phyloP scores from a whole-genome alignment of 495 filamentous ascomycete species.

The Clavariopsis aquatica region DNA sequence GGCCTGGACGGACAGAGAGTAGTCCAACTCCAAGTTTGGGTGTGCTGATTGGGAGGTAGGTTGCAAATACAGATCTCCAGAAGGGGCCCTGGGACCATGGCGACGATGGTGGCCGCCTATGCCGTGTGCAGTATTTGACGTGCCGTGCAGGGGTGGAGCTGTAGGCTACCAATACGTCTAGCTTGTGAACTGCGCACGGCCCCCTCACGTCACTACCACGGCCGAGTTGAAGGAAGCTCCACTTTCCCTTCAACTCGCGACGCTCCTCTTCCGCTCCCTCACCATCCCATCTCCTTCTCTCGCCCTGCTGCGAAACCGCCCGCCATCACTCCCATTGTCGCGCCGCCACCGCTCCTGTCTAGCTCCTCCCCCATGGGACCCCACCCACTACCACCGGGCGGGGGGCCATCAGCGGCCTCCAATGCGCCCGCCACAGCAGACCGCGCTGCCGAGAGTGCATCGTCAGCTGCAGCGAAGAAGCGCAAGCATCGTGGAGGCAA shows the following conservation, averaged over 20 bases:
- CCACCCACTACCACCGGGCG: not conserved
- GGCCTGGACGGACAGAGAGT: too few species aligned
- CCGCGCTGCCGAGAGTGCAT: not conserved
- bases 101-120: too few species aligned
- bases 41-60: too few species aligned
- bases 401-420: slow-evolving; percentile 4
- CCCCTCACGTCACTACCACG: not conserved
- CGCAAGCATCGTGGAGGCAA: slow-evolving; percentile 56
- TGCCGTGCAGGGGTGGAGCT: too few species aligned
- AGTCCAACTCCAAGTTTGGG: too few species aligned
- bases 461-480: slow-evolving; percentile 38
- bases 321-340: too few species aligned
- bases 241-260: not conserved
- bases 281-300: not conserved
- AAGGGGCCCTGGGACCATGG: too few species aligned
- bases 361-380: not conserved
- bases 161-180: not conserved
- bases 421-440: not conserved
- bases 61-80: too few species aligned
- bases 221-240: not conserved
- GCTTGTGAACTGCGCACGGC: not conserved
- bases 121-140: too few species aligned
- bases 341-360: not conserved
- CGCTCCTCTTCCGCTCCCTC: not conserved
- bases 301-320: not conserved